Evolutionary conservation across 148 eudicot species (phyloP).

Genomic region (Rhododendron molle): DNA sequence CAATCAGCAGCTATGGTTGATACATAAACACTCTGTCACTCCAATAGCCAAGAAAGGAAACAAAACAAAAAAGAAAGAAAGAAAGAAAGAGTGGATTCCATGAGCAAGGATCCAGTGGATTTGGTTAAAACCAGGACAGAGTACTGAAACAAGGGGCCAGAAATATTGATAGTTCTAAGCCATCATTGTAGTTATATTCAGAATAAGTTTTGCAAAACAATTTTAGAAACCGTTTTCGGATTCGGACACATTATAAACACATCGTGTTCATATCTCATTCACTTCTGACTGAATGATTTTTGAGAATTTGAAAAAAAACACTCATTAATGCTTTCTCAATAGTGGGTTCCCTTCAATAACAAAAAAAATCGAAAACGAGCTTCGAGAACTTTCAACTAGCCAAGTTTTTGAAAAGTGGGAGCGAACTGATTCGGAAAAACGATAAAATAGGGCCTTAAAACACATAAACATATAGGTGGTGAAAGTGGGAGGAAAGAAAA

Average conservation of each 20-base stretch:
- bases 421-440: background rate
- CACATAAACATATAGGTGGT: background rate
- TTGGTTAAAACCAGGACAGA: background rate
- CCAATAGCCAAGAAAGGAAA: background rate
- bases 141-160: background rate
- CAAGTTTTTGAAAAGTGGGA: background rate
- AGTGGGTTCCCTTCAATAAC: background rate
- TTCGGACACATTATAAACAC: background rate
- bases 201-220: background rate
- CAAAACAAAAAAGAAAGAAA: background rate
- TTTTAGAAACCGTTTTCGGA: background rate
- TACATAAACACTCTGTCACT: background rate
- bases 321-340: background rate
- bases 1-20: background rate
- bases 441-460: background rate
- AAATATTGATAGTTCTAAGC: background rate
- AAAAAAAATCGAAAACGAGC: background rate
- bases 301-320: background rate
- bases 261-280: background rate
- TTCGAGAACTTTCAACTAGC: background rate
- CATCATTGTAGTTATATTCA: background rate
- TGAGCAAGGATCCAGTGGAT: background rate
- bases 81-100: background rate
- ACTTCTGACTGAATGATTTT: background rate
- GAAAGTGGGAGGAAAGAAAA: background rate